Conservation (phyloP, 108 stramenopile genomes). For the Conticribra guillardii region DNA sequence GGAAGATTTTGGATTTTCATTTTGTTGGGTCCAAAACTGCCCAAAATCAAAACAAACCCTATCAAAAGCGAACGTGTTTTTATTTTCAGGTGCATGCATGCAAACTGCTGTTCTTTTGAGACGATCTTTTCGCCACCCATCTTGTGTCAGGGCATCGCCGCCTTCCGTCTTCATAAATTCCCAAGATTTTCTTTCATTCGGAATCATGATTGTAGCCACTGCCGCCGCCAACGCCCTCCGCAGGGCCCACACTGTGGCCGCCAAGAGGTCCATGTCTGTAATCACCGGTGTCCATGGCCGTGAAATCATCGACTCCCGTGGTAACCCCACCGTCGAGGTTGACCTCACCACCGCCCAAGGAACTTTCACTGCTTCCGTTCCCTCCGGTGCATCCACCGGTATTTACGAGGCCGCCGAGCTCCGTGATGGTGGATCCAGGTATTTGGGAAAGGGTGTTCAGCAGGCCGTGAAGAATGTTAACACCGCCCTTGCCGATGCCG, state of each 20-base stretch:
- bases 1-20: no score
- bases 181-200: background rate
- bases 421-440: slow-evolving; percentile 96
- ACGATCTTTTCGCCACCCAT: no score
- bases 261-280: slow-evolving; percentile 61
- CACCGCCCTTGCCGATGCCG: slow-evolving; percentile 86
- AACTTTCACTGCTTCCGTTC: slow-evolving; percentile 90
- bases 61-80: no score
- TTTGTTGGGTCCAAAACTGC: no score
- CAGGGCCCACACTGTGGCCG: slow-evolving; percentile 34
- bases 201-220: slow-evolving; percentile 37
- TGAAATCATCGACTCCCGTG: slow-evolving; percentile 98
- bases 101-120: no score
- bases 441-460: slow-evolving; percentile 98
- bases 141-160: no score
- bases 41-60: no score
- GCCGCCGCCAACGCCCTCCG: slow-evolving; percentile 47
- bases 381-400: slow-evolving; percentile 98
- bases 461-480: slow-evolving; percentile 96
- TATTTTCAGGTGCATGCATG: no score
- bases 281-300: slow-evolving; percentile 94
- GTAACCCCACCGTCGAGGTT: slow-evolving; percentile 99
- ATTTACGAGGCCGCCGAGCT: slow-evolving; percentile 97
- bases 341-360: slow-evolving; percentile 87
- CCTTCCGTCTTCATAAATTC: no score